Base-by-base conservation (phyloP, 169 alveolate genomes). In the Plasmodium gaboni region DNA sequence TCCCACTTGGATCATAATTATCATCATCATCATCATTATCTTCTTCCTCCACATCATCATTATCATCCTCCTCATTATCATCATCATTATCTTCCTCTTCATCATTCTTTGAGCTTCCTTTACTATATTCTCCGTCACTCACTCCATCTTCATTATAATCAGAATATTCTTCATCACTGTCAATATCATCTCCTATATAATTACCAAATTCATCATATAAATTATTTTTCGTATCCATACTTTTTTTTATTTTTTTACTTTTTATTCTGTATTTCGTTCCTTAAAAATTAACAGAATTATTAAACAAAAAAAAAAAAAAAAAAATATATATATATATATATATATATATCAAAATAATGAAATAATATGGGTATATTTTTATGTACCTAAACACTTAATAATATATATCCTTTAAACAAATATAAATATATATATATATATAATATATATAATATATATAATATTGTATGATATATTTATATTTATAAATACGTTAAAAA, bases 181-280 rank as follows among this genome's bases (percentile, higher is more conserved):
- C 98, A 28, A 95, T 91, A 67, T 95, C 98, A 61, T 97, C 98
- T 26, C 99, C 99, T 48, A 98, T 97, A 89, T 98, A 98, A 94
- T 99, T 99, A 22, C 99, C 99, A 76, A 99, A 99, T 94, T 98
- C 99, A 76, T 99, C 99, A 93, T 98, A 98, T 88, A 98, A 74
- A 85, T 97, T 83, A 22, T 57, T 68, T 32, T 68, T 83, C 5
- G 91, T 55, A 48, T 83, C 85, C 85, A 69, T 83, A 5, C 22
- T 26, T 61, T 0, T 61, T 61, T 22, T 17, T 15, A 8, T 13
- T 61, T 24, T 12, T 60, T 10, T 26, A 38, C 46, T 38, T 5
- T 38, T 38, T 38, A 38, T 38, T 38, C 46, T 38, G 46, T 38
- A 38, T 6, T 5, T 38, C 46, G 9, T 5, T 5, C 46, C 46